Evolutionary conservation across 768 basidiomycete genomes (phyloP).

Genomic region (Rubroboletus satanas): DNA sequence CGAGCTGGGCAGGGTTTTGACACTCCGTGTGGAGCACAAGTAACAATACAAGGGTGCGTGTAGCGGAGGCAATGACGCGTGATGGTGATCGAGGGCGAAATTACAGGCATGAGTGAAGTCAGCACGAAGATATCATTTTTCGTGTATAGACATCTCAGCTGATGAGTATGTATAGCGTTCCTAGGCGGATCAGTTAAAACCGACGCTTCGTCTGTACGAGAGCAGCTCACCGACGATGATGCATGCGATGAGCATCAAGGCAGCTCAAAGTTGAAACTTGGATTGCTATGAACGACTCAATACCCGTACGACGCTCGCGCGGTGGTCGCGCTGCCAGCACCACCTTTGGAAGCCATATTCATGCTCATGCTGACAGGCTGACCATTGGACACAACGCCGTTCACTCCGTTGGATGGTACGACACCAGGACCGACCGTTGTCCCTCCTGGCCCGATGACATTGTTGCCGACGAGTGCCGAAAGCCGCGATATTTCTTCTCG

Average conservation of each 20-base stretch:
- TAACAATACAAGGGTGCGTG: slow-evolving; percentile 10
- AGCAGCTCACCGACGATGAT: slow-evolving; percentile 15
- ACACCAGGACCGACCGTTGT: slow-evolving; percentile 29
- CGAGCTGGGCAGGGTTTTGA: neutral
- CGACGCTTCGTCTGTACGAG: neutral
- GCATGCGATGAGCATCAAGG: slow-evolving; percentile 3
- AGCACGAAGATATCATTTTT: slow-evolving; percentile 17
- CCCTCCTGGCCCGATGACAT: slow-evolving; percentile 45
- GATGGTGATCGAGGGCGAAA: slow-evolving; percentile 8
- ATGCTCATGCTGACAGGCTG: slow-evolving; percentile 44
- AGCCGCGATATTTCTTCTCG: slow-evolving; percentile 91
- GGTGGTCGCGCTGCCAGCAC: slow-evolving; percentile 28
- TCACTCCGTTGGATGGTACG: slow-evolving; percentile 26
- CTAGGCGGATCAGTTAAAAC: slow-evolving; percentile 9
- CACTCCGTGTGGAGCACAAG: slow-evolving; percentile 5
- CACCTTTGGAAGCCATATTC: slow-evolving; percentile 37
- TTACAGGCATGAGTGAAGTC: slow-evolving; percentile 17
- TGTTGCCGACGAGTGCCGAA: slow-evolving; percentile 64
- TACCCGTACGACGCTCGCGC: slow-evolving; percentile 41
- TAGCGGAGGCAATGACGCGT: slow-evolving; percentile 12
- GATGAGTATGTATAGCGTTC: slow-evolving; percentile 11
- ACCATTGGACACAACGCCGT: slow-evolving; percentile 27
- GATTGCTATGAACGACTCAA: slow-evolving; percentile 16
- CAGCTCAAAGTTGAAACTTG: neutral
- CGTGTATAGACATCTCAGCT: slow-evolving; percentile 20